Base-by-base conservation (phyloP, 1,284 basidiomycete species). In the Cryptococcus deneoformans region DNA sequence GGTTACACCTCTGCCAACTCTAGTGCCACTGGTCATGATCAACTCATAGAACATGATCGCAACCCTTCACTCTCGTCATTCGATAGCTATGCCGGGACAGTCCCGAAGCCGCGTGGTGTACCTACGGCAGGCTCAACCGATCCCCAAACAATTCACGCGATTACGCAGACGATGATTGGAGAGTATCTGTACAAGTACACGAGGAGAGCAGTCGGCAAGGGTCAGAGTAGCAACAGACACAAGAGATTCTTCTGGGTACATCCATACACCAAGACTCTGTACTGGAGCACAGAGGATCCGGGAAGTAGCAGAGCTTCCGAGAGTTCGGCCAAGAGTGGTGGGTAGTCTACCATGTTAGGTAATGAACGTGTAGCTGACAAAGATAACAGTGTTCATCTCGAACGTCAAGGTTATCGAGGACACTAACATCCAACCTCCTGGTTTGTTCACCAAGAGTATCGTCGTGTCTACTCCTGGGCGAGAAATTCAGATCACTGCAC, bases 151-250 rank as follows among this genome's bases (percentile, higher is more conserved):
- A 94, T 98, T 66, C 93, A 97, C 72, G 90, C 94, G 2, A 98
- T 99, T 70, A 99, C 95, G 5, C 93, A 98, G 82, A 97, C 94
- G 24, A 99, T 99, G 95, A 98, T 99, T 66, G 94, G 95, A 62
- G 95, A 98, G 81, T 98, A 93, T 79, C 79, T 99, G 79, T 92
- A 90, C 85, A 99, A 99, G 82, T 98, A 99, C 79, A 97, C 93
- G 9, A 85, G 95, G 54, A 85, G 86, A 60, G 80, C 90, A n/a
- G 86, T 99, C 68, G 92, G 92, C 36, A 92, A 90, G 72, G 92
- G 92, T 7, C 84, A 92, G 72, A 90, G 91, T 35, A 90, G 93
- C 75, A 88, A 87, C 74, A 82, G 94, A 53, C 96, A 99, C 79
- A 87, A 86, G 75, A 84, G 96, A 42, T 99, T 96, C 87, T 97